Conservation (phyloP, 805 yeast species). For the Hanseniaspora lachancei region DNA sequence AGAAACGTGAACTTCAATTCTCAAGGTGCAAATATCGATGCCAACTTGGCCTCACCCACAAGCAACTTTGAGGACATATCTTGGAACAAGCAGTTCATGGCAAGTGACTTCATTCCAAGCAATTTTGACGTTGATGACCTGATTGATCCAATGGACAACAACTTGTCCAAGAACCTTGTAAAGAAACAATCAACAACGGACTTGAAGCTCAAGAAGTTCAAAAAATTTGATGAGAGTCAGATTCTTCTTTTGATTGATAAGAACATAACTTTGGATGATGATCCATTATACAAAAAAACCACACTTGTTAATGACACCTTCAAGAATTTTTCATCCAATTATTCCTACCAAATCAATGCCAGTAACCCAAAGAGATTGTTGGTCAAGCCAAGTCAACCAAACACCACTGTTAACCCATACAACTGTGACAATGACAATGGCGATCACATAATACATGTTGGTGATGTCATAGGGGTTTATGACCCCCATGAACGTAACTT, state of each 20-base stretch:
- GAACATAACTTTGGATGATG: conserved; percentile 33
- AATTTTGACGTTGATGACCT: not conserved
- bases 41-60: conserved; percentile 22
- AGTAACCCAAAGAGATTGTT: conserved; percentile 84
- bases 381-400: conserved; percentile 81
- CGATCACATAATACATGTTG: conserved; percentile 86
- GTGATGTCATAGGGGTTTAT: conserved; percentile 70
- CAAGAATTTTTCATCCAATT: conserved; percentile 70
- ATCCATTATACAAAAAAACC: conserved; percentile 74
- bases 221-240: not conserved
- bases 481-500: conserved; percentile 29
- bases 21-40: not conserved
- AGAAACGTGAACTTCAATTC: conserved; percentile 6
- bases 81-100: not conserved
- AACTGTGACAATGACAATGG: conserved; percentile 66
- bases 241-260: not conserved
- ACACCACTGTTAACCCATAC: conserved; percentile 53
- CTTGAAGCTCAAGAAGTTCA: not conserved
- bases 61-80: conserved; percentile 16
- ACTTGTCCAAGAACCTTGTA: not conserved
- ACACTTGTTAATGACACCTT: conserved; percentile 67
- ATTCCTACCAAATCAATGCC: conserved; percentile 58
- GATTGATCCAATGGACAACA: not conserved
- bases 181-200: not conserved
- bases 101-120: not conserved